Conservation (phyloP, 2,329 filamentous ascomycete genomes). For the Colletotrichum sp. region DNA sequence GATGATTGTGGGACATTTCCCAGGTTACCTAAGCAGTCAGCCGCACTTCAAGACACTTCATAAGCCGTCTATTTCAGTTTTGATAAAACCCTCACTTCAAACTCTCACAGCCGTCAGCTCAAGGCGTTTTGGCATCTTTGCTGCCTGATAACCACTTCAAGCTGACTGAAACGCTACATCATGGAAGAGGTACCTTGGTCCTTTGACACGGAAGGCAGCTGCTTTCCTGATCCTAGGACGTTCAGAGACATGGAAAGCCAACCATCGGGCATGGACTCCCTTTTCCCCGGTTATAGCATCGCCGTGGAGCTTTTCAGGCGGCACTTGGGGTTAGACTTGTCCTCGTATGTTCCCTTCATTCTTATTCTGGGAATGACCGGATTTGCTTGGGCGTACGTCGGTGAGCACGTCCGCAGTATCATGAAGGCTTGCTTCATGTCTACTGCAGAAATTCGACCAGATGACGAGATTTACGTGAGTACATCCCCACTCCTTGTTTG, state of each 20-base stretch:
- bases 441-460: background rate
- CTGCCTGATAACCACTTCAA: background rate
- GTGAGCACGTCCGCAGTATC: background rate
- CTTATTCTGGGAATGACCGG: background rate
- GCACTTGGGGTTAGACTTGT: background rate
- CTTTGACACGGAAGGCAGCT: background rate
- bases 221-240: accelerated
- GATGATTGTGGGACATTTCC: accelerated
- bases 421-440: background rate
- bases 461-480: background rate
- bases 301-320: background rate
- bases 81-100: background rate
- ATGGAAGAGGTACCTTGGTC: no score
- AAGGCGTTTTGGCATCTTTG: background rate
- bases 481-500: no score
- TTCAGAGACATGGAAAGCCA: background rate
- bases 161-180: no score
- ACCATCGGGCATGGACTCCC: background rate
- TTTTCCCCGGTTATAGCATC: background rate
- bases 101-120: accelerated
- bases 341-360: background rate
- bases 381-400: accelerated
- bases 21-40: background rate
- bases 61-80: background rate
- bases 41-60: background rate